A percentile compares a stretch with the other conserved stretches of the same genome.
phyloP scores from a whole-genome alignment of 495 filamentous ascomycete species.

The Sordaria brevicollis region DNA sequence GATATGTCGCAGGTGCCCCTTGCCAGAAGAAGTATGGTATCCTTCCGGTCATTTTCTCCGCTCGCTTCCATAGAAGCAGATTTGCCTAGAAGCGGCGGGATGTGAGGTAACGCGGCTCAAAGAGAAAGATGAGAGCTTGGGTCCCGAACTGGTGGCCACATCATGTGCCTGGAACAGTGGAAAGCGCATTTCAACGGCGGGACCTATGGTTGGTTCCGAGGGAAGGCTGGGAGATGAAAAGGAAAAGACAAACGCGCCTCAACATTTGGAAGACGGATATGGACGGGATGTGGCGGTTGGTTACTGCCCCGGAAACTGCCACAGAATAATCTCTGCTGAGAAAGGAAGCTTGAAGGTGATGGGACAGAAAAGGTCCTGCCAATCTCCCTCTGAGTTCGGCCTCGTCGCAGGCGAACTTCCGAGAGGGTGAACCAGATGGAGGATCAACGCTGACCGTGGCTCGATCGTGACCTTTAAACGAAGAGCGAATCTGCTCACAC shows the following conservation, averaged over 20 bases:
- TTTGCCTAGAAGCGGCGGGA: not conserved
- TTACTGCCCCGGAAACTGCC: conserved; percentile 17
- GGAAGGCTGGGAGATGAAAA: not conserved
- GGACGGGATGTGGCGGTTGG: conserved; percentile 1
- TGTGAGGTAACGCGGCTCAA: not conserved
- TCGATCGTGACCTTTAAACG: not conserved
- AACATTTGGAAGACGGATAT: not conserved
- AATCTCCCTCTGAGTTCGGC: not conserved
- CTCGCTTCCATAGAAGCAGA: not conserved
- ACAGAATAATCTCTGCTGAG: not conserved
- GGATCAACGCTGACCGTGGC: not conserved
- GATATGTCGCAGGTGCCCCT: not conserved
- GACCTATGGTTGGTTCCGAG: not conserved
- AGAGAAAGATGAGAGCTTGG: not conserved
- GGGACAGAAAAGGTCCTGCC: not conserved
- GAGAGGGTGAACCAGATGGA: not conserved
- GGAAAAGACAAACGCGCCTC: not conserved
- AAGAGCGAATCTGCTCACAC: conserved; percentile 17
- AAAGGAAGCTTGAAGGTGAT: not conserved
- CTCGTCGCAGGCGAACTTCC: not conserved
- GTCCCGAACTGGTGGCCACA: not conserved
- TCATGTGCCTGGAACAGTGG: not conserved
- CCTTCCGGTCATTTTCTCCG: not conserved
- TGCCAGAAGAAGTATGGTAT: not conserved
- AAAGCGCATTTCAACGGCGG: not conserved